Evolutionary conservation across 805 yeast species (phyloP).

Genomic region (Cyberlindnera mississippiensis): DNA sequence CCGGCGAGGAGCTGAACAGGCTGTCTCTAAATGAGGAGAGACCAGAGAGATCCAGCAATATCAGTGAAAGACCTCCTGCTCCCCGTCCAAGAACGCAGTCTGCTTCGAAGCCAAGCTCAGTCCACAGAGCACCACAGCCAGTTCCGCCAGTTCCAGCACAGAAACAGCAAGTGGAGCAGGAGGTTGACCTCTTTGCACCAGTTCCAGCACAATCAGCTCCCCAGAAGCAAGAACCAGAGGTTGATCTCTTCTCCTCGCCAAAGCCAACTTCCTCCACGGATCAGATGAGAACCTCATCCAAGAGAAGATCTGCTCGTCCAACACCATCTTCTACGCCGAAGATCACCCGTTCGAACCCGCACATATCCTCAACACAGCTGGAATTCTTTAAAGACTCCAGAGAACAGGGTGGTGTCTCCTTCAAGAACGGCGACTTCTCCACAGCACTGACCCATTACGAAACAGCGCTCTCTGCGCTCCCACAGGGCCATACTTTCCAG

Average conservation of each 20-base stretch:
- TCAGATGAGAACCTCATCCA: conserved; percentile 26
- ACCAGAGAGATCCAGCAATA: no score
- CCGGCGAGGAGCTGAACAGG: conserved; percentile 21
- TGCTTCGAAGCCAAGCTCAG: background rate
- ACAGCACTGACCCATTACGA: conserved; percentile 60
- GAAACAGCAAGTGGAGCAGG: conserved; percentile 10
- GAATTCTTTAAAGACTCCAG: conserved; percentile 44
- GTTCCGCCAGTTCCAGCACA: conserved; percentile 4
- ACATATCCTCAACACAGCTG: conserved; percentile 22
- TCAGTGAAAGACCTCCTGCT: conserved; percentile 10
- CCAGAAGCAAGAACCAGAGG: conserved; percentile 6
- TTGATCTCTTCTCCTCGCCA: conserved; percentile 12
- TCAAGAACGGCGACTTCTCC: conserved; percentile 78
- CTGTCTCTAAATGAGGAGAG: conserved; percentile 12
- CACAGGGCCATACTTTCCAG: conserved; percentile 58
- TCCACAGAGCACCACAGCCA: conserved; percentile 3
- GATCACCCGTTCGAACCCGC: conserved; percentile 10
- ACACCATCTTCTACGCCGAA: conserved; percentile 5
- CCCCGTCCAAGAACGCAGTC: conserved; percentile 14
- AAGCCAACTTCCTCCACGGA: conserved; percentile 8
- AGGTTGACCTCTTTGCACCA: conserved; percentile 21
- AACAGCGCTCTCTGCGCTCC: conserved; percentile 52
- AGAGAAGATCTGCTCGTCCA: conserved; percentile 15
- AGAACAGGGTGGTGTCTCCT: conserved; percentile 56
- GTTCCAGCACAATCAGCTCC: conserved; percentile 6